Evolutionary conservation across 179 eudicot genomes (phyloP).

Genomic region (Spergularia azorica): DNA sequence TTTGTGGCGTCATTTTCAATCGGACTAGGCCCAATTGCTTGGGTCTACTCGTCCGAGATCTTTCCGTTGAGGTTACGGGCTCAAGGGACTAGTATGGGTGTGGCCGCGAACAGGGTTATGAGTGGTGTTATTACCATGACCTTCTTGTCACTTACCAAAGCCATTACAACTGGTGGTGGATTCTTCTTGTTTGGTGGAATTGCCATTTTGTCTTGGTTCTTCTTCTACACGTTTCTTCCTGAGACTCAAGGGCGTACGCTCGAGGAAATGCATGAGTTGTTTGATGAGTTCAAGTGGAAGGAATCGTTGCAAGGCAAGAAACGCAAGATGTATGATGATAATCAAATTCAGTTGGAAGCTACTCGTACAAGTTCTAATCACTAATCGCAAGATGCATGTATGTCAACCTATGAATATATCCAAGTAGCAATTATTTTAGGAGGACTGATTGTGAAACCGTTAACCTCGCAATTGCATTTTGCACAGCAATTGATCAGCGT

Average conservation of each 20-base stretch:
- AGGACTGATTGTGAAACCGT: no score
- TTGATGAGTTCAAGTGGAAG: conserved; percentile 57
- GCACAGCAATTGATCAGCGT: no score
- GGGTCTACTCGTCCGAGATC: conserved; percentile 75
- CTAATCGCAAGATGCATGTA: no score
- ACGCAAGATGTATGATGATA: background rate
- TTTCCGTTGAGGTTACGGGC: conserved; percentile 75
- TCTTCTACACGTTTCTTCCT: conserved; percentile 64
- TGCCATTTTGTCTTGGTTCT: conserved; percentile 50
- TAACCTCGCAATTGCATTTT: no score
- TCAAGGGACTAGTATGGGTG: conserved; percentile 67
- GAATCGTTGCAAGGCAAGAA: conserved; percentile 31
- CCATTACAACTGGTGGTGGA: conserved; percentile 72
- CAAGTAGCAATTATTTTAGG: no score
- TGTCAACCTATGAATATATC: no score
- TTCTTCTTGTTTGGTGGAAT: conserved; percentile 58
- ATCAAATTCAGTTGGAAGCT: background rate
- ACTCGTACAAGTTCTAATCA: no score
- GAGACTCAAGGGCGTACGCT: conserved; percentile 68
- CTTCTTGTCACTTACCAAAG: conserved; percentile 48
- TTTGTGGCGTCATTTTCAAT: conserved; percentile 48
- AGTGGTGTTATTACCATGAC: conserved; percentile 73
- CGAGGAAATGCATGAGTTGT: conserved; percentile 65
- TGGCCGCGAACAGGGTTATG: conserved; percentile 55
- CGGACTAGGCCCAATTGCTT: conserved; percentile 59